These are phyloP conservation scores for Zelopaecilomyces penicillatus DNA, from an alignment of 2,329 filamentous ascomycete genomes.

Conservation along the genomic window DNA sequence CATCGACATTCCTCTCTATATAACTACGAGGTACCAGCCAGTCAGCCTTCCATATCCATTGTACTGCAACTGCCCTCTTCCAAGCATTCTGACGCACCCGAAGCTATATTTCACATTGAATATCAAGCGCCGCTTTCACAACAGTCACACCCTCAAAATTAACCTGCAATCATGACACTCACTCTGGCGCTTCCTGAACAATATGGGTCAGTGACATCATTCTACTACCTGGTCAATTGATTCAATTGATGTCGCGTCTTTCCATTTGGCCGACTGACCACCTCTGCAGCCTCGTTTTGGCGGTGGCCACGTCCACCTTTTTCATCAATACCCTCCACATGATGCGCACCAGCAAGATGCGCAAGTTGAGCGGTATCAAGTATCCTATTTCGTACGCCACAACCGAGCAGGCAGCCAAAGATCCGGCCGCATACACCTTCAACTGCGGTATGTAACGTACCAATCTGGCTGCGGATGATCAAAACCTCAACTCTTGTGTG, in stretches of 20 bases:
- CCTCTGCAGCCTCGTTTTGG: conserved; percentile 48
- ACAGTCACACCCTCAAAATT: too few species aligned
- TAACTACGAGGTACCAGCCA: too few species aligned
- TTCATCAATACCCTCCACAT: conserved; percentile 49
- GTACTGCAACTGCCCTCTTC: too few species aligned
- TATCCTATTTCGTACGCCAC: conserved; percentile 53
- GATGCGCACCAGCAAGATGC: conserved; percentile 36
- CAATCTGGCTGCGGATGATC: neutral
- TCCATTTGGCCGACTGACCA: too few species aligned
- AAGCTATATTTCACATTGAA: too few species aligned
- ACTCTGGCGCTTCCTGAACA: conserved; percentile 37
- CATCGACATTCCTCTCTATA: too few species aligned
- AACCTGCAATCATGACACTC: conserved; percentile 31
- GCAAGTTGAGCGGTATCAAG: conserved; percentile 43
- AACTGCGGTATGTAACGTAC: conserved; percentile 45
- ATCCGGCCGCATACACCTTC: conserved; percentile 47
- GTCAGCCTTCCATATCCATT: too few species aligned
- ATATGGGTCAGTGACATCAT: conserved; percentile 37
- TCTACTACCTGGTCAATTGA: neutral
- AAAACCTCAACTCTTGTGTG: conserved; percentile 2
- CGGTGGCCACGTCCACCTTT: conserved; percentile 47
- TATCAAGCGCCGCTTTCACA: too few species aligned
- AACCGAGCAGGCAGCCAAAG: conserved; percentile 44
- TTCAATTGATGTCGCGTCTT: too few species aligned
- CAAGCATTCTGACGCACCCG: too few species aligned